These are phyloP conservation scores for Noccaea caerulescens DNA, from an alignment of 345 rosid genomes.

Conservation along the genomic window DNA sequence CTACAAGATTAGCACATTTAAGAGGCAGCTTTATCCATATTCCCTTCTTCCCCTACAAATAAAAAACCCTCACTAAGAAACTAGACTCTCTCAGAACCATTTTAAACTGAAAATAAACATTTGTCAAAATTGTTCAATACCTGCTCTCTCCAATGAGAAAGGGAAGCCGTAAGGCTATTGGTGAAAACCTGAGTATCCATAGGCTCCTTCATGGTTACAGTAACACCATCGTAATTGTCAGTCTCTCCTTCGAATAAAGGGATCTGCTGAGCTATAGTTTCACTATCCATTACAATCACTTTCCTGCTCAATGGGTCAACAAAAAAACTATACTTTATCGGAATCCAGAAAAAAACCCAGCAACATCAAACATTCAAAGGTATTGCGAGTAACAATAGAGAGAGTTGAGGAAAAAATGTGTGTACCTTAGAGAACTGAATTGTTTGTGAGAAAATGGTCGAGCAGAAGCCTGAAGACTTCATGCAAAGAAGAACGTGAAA, in stretches of 20 bases:
- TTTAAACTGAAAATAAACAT: too few relatives aligned
- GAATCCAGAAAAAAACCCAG: not conserved
- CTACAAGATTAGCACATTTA: constrained; percentile 54
- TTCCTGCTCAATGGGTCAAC: not conserved
- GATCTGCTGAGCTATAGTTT: constrained; percentile 22
- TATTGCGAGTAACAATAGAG: too few relatives aligned
- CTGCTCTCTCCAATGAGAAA: constrained; percentile 56
- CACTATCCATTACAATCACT: constrained; percentile 9
- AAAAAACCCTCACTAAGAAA: not conserved
- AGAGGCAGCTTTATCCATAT: constrained; percentile 79
- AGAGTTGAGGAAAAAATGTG: too few relatives aligned
- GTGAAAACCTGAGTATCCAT: constrained; percentile 54
- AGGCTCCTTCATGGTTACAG: constrained; percentile 46
- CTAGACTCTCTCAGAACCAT: not conserved
- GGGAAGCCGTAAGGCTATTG: constrained; percentile 55
- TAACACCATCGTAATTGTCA: constrained; percentile 63
- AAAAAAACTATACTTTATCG: not conserved
- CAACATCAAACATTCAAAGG: too few relatives aligned
- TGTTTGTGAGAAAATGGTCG: not conserved
- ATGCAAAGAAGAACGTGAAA: not conserved
- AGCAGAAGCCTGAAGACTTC: not conserved
- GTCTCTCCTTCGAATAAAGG: constrained; percentile 47
- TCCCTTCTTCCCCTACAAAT: constrained; percentile 65
- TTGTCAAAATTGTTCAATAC: constrained; percentile 38
- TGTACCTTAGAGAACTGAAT: not conserved